phyloP scores from a whole-genome alignment of 768 basidiomycete genomes.

The Xerocomellus dryophilus region DNA sequence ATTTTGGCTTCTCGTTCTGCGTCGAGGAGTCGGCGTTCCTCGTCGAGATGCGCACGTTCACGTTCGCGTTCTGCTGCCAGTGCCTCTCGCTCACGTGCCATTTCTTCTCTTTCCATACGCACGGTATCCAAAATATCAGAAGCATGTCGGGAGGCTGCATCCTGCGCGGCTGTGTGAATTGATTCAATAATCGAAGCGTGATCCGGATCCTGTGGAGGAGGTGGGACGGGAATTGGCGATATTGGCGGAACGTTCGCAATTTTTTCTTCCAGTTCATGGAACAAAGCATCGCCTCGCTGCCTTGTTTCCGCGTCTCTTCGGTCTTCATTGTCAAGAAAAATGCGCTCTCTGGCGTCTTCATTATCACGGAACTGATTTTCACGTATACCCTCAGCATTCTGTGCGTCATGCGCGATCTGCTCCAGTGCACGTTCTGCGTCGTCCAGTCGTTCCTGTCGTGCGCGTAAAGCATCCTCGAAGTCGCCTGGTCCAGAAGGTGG shows the following conservation, averaged over 20 bases:
- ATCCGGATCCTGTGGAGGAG: constrained; percentile 21
- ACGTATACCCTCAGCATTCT: constrained; percentile 60
- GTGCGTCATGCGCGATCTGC: constrained; percentile 46
- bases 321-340: constrained; percentile 59
- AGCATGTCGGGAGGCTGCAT: constrained; percentile 56
- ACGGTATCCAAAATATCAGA: constrained; percentile 59
- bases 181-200: constrained; percentile 36
- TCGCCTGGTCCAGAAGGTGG: constrained; percentile 27
- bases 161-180: constrained; percentile 43
- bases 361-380: constrained; percentile 61
- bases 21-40: constrained; percentile 44
- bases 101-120: constrained; percentile 56
- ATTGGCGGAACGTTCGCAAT: constrained; percentile 23
- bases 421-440: constrained; percentile 52
- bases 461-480: constrained; percentile 45
- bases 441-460: constrained; percentile 52
- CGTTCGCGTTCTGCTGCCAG: constrained; percentile 53
- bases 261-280: constrained; percentile 29
- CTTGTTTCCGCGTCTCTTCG: constrained; percentile 55
- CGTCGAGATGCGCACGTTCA: constrained; percentile 47
- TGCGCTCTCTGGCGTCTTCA: constrained; percentile 61
- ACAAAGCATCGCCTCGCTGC: constrained; percentile 32
- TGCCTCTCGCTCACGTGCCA: constrained; percentile 51
- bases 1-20: constrained; percentile 57
- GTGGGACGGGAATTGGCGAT: constrained; percentile 21